A percentile compares a stretch with the other conserved stretches of the same genome.
phyloP scores from a whole-genome alignment of 2,329 filamentous ascomycete genomes.

The Penicillium freii region DNA sequence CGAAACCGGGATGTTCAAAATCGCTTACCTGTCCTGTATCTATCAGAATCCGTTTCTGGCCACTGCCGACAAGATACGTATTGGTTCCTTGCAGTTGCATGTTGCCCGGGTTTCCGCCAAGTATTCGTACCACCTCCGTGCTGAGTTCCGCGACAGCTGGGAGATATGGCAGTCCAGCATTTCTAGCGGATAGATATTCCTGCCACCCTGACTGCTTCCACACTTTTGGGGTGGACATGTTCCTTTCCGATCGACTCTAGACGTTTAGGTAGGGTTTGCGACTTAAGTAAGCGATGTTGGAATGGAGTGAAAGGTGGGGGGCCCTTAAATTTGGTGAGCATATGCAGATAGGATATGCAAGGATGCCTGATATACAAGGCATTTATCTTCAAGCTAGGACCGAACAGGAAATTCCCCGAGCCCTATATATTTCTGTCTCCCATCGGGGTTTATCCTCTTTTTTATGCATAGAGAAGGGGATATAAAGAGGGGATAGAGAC shows the following conservation, averaged over 20 bases:
- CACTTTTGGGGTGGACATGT: background rate
- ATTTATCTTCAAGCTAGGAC: background rate
- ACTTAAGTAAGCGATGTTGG: background rate
- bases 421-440: background rate
- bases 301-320: background rate
- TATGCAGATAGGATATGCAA: background rate
- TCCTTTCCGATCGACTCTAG: background rate
- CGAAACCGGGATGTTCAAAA: background rate
- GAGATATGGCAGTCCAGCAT: slow-evolving; percentile 33
- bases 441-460: no score
- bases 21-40: slow-evolving; percentile 29
- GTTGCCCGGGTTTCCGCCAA: slow-evolving; percentile 46
- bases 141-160: slow-evolving; percentile 40
- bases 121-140: slow-evolving; percentile 40
- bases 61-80: slow-evolving; percentile 40
- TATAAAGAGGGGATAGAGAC: no score
- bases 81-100: slow-evolving; percentile 42
- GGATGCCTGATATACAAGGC: background rate
- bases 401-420: background rate
- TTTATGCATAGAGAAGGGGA: no score
- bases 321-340: background rate
- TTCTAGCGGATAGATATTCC: slow-evolving; percentile 5
- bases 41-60: slow-evolving; percentile 31
- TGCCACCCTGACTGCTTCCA: slow-evolving; percentile 6
- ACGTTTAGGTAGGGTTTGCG: background rate